Evolutionary conservation across 345 rosid genomes (phyloP), one percentile per base, ranked within the genome.

Genomic region (Eucalyptus erythrocorys): DNA sequence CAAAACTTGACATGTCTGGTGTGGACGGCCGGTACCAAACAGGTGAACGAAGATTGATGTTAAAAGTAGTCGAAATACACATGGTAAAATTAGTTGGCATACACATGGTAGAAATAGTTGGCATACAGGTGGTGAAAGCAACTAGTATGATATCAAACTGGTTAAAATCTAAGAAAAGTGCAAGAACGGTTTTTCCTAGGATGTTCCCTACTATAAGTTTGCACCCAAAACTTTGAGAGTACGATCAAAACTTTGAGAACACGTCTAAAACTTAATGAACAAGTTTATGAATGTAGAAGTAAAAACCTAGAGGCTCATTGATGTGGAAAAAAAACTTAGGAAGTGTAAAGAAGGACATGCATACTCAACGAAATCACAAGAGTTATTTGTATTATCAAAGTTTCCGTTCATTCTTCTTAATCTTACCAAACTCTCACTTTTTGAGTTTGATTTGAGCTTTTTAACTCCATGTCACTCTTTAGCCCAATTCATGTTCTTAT

Each of bases 21-120:
- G 9, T 5, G 81, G 22, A 71, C 1, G 1, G 13, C 13, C 0
- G 1, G 2, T 34, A 34, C 9, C 22, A 40, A 34, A 34, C 0
- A 4, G 43, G 42, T 2, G 7, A 68, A 34, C 0, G 12, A 8
- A 68, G 80, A 34, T 71, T 17, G 81, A 19, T 2, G 13, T 19
- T 71, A 37, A 17, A 71, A 71, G 26, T 22, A 5, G 24, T 71
- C 17, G 24, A 71, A 5, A 71, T 37, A 71, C 26, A 17, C 26
- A 1, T 19, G 43, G 81, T 13, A 37, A 10, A 19, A 71, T 13
- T 5, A 34, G 10, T 34, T 71, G 5, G 22, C 79, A 66, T 66
- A 15, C 42, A 68, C 24, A 32, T 66, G 22, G 12, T 16, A 32
- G 21, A 66, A n/a, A n/a, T 5, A n/a, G 4, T 32, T 66, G 40